A percentile compares a stretch with the other conserved stretches of the same genome.
Conservation (phyloP, 1,284 basidiomycete genomes). For the Prillingera fragicola region DNA sequence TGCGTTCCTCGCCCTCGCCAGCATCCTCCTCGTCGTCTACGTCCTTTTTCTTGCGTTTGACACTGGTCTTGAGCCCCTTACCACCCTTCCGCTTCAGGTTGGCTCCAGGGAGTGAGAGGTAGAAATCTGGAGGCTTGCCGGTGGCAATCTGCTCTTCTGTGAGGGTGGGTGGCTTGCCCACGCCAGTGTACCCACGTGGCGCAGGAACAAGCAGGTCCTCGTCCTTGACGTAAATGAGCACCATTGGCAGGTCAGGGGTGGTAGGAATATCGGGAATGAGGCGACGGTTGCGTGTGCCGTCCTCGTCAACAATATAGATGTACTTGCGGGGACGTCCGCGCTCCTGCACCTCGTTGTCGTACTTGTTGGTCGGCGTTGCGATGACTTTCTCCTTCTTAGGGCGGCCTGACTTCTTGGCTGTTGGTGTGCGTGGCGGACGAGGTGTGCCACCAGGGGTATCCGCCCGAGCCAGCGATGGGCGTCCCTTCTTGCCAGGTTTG, state of each 20-base stretch:
- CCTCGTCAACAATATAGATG: constrained; percentile 34
- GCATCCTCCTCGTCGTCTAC: background rate
- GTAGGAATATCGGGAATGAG: constrained; percentile 26
- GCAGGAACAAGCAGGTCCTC: constrained; percentile 25
- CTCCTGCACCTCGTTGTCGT: constrained; percentile 26
- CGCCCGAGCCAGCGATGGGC: background rate
- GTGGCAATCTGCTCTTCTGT: constrained; percentile 18
- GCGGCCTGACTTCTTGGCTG: background rate
- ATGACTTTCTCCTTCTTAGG: too few relatives aligned
- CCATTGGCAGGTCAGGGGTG: constrained; percentile 23
- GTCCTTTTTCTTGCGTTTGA: constrained; percentile 4
- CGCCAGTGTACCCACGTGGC: constrained; percentile 27
- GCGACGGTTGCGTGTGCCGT: constrained; percentile 30
- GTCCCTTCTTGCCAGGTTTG: background rate
- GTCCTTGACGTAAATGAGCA: constrained; percentile 28
- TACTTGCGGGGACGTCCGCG: constrained; percentile 42
- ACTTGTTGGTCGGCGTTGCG: too few relatives aligned
- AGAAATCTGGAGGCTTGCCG: constrained; percentile 25
- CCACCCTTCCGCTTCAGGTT: constrained; percentile 3
- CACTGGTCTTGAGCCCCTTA: constrained; percentile 3
- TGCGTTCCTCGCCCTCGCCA: too few relatives aligned
- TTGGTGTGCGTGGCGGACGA: too few relatives aligned
- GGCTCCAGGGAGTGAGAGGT: constrained; percentile 16
- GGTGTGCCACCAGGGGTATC: too few relatives aligned
- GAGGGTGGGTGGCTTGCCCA: constrained; percentile 26